A percentile compares a stretch with the other conserved stretches of the same genome.
Evolutionary conservation across 192 early-diverging fungal genomes (phyloP).

Genomic region (Gamsiella multidivaricata): DNA sequence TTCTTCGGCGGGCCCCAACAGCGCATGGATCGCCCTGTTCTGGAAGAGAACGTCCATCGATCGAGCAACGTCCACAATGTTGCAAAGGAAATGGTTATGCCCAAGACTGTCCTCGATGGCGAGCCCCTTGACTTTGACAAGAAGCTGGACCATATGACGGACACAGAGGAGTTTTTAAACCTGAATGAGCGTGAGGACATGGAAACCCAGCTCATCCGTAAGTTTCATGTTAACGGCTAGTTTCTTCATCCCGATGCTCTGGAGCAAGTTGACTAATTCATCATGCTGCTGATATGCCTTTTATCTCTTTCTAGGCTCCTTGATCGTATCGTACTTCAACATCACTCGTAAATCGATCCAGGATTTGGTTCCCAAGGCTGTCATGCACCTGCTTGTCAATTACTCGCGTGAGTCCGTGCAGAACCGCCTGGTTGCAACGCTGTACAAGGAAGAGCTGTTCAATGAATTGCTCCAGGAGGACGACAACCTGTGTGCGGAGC

Average conservation of each 20-base stretch:
- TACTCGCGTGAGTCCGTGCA: conserved; percentile 78
- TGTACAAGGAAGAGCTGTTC: conserved; percentile 79
- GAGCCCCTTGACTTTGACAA: conserved; percentile 32
- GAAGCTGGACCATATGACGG: conserved; percentile 16
- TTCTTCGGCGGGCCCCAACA: conserved; percentile 60
- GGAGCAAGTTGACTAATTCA: not conserved
- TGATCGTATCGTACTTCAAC: conserved; percentile 82
- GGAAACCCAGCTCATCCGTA: conserved; percentile 83
- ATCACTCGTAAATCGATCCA: conserved; percentile 85
- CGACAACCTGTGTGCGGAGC: conserved; percentile 74
- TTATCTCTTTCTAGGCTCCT: conserved; percentile 57
- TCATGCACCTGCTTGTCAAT: conserved; percentile 87
- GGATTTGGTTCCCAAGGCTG: conserved; percentile 83
- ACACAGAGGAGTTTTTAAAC: conserved; percentile 18
- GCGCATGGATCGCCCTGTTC: conserved; percentile 22
- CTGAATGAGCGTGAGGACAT: conserved; percentile 73
- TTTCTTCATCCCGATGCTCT: too few relatives aligned
- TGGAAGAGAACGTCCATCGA: conserved; percentile 16
- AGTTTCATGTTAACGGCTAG: conserved; percentile 42
- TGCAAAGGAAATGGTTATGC: conserved; percentile 56
- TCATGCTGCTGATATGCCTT: not conserved
- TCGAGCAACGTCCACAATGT: conserved; percentile 26
- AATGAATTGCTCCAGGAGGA: conserved; percentile 81
- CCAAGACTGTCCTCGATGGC: conserved; percentile 48
- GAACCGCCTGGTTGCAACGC: conserved; percentile 77